Evolutionary conservation across 192 early-diverging fungal genomes (phyloP).

Genomic region (Oehlia diaphana): DNA sequence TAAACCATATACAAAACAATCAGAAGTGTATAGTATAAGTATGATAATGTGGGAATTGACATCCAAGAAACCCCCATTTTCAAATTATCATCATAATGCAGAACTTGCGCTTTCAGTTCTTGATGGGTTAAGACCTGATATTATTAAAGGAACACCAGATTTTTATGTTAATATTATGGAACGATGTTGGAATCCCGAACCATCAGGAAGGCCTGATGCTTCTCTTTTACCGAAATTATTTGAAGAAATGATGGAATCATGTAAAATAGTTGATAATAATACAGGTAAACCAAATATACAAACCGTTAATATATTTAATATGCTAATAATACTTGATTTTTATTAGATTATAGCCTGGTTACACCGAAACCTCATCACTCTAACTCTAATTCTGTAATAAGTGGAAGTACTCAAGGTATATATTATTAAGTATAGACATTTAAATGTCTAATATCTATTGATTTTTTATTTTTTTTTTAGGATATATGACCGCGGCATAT

Average conservation of each 20-base stretch:
- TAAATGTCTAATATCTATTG: too few relatives aligned
- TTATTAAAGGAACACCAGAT: background rate
- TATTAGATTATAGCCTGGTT: too few relatives aligned
- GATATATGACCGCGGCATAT: too few relatives aligned
- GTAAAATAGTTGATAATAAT: background rate
- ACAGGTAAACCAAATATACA: too few relatives aligned
- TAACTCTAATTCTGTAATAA: too few relatives aligned
- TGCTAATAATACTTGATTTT: too few relatives aligned
- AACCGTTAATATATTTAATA: too few relatives aligned
- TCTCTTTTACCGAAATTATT: conserved; percentile 38
- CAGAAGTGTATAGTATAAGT: conserved; percentile 40
- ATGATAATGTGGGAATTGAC: conserved; percentile 49
- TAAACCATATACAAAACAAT: conserved; percentile 34
- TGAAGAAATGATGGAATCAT: background rate
- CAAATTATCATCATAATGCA: background rate
- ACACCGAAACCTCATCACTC: too few relatives aligned
- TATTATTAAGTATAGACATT: too few relatives aligned
- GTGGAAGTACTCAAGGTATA: too few relatives aligned
- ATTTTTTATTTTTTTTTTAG: too few relatives aligned
- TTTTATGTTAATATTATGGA: background rate
- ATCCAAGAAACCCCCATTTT: conserved; percentile 37
- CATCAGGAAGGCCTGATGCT: conserved; percentile 1
- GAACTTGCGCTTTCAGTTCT: background rate
- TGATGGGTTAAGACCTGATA: background rate
- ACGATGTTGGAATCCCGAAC: conserved; percentile 9